A percentile compares a stretch with the other conserved stretches of the same genome.
Evolutionary conservation across 1,284 basidiomycete genomes (phyloP).

Genomic region (Cryptococcus neoformans): DNA sequence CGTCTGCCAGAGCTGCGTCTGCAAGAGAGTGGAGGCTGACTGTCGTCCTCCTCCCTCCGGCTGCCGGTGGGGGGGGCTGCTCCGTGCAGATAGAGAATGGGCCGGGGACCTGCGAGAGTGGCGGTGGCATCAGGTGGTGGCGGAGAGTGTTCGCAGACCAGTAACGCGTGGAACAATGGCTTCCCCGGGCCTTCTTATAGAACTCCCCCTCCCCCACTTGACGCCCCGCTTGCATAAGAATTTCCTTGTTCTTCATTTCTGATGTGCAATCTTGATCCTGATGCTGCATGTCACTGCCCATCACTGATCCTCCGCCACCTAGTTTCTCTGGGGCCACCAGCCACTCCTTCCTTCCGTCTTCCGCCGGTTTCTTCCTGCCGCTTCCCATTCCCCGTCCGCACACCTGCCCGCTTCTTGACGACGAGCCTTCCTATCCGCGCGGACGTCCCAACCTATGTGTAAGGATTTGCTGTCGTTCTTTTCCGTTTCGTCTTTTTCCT

Average conservation of each 20-base stretch:
- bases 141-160: no score
- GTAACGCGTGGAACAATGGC: no score
- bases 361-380: background rate
- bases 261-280: background rate
- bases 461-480: no score
- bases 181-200: background rate
- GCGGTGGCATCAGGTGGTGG: background rate
- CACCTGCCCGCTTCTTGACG: background rate
- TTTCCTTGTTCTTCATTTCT: background rate
- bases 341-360: background rate
- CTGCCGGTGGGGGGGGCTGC: background rate
- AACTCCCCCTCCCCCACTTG: background rate
- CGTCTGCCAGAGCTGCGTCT: slow-evolving; percentile 12
- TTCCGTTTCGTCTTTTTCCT: no score
- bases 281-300: no score
- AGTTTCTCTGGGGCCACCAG: background rate
- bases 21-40: slow-evolving; percentile 8
- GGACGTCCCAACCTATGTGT: background rate
- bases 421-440: background rate
- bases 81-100: background rate
- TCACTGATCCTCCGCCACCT: no score
- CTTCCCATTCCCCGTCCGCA: background rate
- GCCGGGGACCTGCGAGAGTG: background rate
- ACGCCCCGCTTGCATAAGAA: background rate
- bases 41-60: background rate